These are phyloP conservation scores for Phytophthora cryptogea DNA, from an alignment of 352 stramenopile species.

Conservation along the genomic window DNA sequence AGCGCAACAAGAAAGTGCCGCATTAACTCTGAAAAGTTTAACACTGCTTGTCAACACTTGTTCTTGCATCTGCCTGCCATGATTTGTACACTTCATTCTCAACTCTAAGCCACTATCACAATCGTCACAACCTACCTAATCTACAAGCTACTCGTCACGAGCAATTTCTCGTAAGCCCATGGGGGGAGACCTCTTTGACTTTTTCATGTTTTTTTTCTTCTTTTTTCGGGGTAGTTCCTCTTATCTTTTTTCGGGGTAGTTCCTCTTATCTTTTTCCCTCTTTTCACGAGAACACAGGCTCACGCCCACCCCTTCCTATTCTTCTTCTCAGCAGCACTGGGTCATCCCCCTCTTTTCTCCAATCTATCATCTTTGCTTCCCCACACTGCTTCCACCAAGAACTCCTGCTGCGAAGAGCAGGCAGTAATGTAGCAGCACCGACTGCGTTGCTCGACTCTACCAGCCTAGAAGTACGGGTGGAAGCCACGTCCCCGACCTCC, in stretches of 20 bases:
- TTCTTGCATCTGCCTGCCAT: not conserved
- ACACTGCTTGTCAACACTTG: not conserved
- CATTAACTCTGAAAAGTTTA: slow-evolving; percentile 17
- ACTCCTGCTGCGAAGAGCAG: slow-evolving; percentile 10
- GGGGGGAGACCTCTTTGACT: slow-evolving; percentile 26
- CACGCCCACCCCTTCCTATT: slow-evolving; percentile 23
- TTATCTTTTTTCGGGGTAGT: slow-evolving; percentile 31
- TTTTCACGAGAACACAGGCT: slow-evolving; percentile 26
- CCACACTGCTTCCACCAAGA: not conserved
- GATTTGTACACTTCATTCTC: not conserved
- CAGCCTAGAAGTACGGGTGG: slow-evolving; percentile 69
- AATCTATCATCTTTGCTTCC: not conserved
- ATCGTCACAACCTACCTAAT: slow-evolving; percentile 19
- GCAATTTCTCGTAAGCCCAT: slow-evolving; percentile 27
- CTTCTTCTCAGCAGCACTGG: not conserved
- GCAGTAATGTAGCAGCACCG: not conserved
- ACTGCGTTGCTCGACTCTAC: not conserved
- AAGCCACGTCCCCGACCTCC: slow-evolving; percentile 73
- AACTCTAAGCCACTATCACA: not conserved
- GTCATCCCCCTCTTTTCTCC: not conserved
- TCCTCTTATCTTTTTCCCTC: slow-evolving; percentile 37
- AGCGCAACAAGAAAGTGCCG: slow-evolving; percentile 66
- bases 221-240: slow-evolving; percentile 33
- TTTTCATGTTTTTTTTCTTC: slow-evolving; percentile 31
- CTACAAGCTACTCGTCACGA: slow-evolving; percentile 24